Base-by-base conservation (phyloP, 164 flowering plant species). In the Annona squamosa region DNA sequence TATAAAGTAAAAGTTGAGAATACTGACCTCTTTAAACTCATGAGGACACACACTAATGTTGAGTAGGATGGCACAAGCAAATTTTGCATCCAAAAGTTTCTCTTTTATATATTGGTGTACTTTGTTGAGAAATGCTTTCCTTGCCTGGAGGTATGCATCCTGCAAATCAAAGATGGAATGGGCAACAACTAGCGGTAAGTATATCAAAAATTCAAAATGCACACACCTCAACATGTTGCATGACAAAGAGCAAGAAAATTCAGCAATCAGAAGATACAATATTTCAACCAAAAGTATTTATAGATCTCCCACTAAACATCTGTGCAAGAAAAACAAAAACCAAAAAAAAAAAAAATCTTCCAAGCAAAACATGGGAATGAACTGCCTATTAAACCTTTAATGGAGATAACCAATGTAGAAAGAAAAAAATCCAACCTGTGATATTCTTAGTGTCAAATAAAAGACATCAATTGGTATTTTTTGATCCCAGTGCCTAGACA, bases 41-140 rank as follows among this genome's bases (percentile, higher is more conserved):
- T 80, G 63, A 19, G 79, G 82, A 47, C 85, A 74, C 63, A 78
- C 87, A 70, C 70, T 63, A 9, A 78, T 75, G 78, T 77, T 79
- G 76, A 89, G 79, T 73, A 91, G 63, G 72, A 95, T 85, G 56
- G 92, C 90, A 85, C 94, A 88, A 44, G 92, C 92, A 87, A 89
- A 95, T 80, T 91, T 95, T 47, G 85, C 85, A 82, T 95, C 99
- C 85, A 95, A 73, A 74, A 87, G 75, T 26, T 91, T 82, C 69
- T 95, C 99, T 82, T 87, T 95, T 65, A 88, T 77, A 78, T 91
- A 93, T 70, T 95, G 99, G 80, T 90, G 89, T 77, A 93, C 88
- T 84, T 95, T 95, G 78, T 74, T 80, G 63, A 91, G 91, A 78
- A 93, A 89, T 19, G 79, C 63, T 65, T 84, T 90, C 88, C 78